phyloP scores from a whole-genome alignment of 495 filamentous ascomycete species.

The Penicillium egyptiacum region DNA sequence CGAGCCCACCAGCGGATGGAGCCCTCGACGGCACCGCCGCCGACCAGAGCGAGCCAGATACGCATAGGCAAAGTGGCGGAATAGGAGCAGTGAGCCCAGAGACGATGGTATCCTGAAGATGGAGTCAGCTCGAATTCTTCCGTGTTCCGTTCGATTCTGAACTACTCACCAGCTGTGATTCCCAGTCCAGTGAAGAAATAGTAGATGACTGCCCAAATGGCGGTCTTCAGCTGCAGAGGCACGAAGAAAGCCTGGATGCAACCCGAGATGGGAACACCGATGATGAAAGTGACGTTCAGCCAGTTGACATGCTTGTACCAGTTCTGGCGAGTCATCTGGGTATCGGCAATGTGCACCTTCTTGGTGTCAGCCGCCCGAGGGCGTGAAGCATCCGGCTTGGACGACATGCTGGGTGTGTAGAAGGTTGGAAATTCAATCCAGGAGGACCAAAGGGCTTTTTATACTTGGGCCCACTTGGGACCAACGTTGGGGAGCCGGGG shows the following conservation, averaged over 20 bases:
- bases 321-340: constrained; percentile 77
- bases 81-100: constrained; percentile 96
- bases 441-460: constrained; percentile 22
- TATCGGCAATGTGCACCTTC: constrained; percentile 59
- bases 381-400: constrained; percentile 37
- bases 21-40: constrained; percentile 93
- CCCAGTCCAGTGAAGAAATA: constrained; percentile 91
- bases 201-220: constrained; percentile 77
- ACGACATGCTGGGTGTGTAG: constrained; percentile 36
- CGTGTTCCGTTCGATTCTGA: not conserved
- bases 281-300: constrained; percentile 84
- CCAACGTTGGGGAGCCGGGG: constrained; percentile 32
- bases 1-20: constrained; percentile 97
- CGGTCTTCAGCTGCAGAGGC: constrained; percentile 72
- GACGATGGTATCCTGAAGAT: constrained; percentile 74
- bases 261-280: constrained; percentile 78
- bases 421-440: constrained; percentile 9
- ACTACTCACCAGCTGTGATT: constrained; percentile 73
- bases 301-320: constrained; percentile 99
- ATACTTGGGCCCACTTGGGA: constrained; percentile 32
- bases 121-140: constrained; percentile 19
- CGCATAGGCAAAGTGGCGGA: constrained; percentile 84
- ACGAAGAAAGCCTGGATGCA: constrained; percentile 79
- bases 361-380: constrained; percentile 47
- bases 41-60: constrained; percentile 88